phyloP scores from a whole-genome alignment of 805 yeast genomes.

The Candida sanyiensis region DNA sequence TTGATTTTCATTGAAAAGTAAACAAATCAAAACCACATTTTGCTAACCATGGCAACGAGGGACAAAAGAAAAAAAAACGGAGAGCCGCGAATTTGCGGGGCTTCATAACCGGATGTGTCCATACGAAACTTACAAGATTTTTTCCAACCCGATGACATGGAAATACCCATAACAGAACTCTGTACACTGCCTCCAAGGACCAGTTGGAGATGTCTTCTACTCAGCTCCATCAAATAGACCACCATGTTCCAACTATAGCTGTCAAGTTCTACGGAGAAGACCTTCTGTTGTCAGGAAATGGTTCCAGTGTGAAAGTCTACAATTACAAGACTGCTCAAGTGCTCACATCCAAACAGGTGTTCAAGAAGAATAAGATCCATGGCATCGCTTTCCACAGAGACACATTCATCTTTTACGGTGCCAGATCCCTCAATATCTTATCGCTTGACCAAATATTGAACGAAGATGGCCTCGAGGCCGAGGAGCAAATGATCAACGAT shows the following conservation, averaged over 20 bases:
- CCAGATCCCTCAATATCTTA: constrained; percentile 53
- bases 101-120: background rate
- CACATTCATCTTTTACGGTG: constrained; percentile 54
- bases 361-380: constrained; percentile 76
- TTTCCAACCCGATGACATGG: too few species aligned
- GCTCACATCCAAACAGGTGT: constrained; percentile 39
- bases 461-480: constrained; percentile 14
- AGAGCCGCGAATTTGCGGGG: too few species aligned
- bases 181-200: background rate
- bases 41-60: background rate
- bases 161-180: background rate
- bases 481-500: constrained; percentile 59
- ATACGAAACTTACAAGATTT: background rate
- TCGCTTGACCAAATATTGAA: constrained; percentile 29
- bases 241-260: constrained; percentile 69
- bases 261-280: constrained; percentile 38
- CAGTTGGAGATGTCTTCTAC: background rate
- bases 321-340: constrained; percentile 36
- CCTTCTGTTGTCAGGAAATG: constrained; percentile 58
- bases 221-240: constrained; percentile 20
- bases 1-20: background rate
- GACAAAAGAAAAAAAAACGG: too few species aligned
- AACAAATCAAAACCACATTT: background rate
- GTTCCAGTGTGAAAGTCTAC: constrained; percentile 57
- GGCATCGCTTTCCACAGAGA: constrained; percentile 47